Evolutionary conservation across 306 rosid genomes (phyloP), one percentile per base, ranked within the genome.

Genomic region (Dryas drummondii): DNA sequence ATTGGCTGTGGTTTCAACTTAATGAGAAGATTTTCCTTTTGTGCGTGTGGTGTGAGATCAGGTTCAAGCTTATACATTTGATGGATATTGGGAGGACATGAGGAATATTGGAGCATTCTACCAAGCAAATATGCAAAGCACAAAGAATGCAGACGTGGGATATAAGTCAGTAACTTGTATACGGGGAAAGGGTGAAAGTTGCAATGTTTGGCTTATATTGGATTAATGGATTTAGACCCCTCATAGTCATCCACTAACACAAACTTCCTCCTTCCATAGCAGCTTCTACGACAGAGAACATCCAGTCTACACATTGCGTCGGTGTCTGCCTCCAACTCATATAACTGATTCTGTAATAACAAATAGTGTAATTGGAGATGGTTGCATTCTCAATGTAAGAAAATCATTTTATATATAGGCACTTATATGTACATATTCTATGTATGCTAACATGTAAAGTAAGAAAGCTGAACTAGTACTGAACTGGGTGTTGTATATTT

Each of bases 1-100:
- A 32, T 32, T 32, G 37, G 37, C 37, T 32, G 3, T 32, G 1
- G 37, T 32, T 32, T 32, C 37, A 32, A 32, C 37, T 32, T 22
- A 22, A 22, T 22, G 22, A 22, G 22, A 22, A 22, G 22, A 22
- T 22, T 22, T 22, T 22, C 22, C 2, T 22, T 16, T 15, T 6
- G 46, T 65, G 64, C 54, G n/a, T 57, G 48, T 76, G 4, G 19
- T 42, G 8, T 15, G 37, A 58, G 15, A 41, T 42, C 51, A 84
- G 85, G 76, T 81, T 58, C 71, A 84, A 62, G 82, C 70, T 44
- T 81, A 62, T 49, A 48, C 48, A 46, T 84, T 80, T 66, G 75
- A 45, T 41, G 87, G 85, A 53, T 72, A 74, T 56, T 84, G 87
- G 87, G 85, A 81, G 57, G 85, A 84, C 82, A 74, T 84, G 80